A percentile compares a stretch with the other conserved stretches of the same genome.
phyloP scores from a whole-genome alignment of 225 moss, liverwort and hornwort genomes.

The Lunularia cruciata region DNA sequence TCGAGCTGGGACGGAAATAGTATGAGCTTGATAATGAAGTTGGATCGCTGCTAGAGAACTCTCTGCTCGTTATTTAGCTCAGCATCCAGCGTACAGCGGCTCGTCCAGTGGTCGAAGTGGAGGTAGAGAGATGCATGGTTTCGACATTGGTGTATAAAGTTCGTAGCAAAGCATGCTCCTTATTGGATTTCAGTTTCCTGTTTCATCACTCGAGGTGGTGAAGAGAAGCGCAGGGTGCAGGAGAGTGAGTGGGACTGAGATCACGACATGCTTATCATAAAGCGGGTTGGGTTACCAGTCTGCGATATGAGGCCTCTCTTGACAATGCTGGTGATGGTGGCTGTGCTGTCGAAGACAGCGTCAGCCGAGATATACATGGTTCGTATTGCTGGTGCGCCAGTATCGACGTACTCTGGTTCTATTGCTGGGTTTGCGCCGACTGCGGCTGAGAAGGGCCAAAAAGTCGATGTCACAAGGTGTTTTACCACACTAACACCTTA shows the following conservation, averaged over 20 bases:
- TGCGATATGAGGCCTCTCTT: constrained; percentile 5
- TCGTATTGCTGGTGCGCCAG: constrained; percentile 35
- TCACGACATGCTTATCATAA: constrained; percentile 2
- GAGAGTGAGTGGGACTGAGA: background rate
- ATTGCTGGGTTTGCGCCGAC: constrained; percentile 34
- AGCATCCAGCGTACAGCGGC: no score
- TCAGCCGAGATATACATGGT: constrained; percentile 45
- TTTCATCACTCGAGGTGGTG: constrained; percentile 9
- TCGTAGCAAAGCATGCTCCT: background rate
- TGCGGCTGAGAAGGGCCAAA: constrained; percentile 27
- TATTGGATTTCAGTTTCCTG: background rate
- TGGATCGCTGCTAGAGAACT: no score
- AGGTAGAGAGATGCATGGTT: no score
- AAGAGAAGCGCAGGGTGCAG: background rate
- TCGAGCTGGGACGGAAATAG: no score
- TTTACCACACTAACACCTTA: background rate
- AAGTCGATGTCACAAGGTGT: constrained; percentile 35
- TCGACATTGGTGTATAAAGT: no score
- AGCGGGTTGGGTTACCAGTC: background rate
- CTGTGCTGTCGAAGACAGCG: constrained; percentile 1
- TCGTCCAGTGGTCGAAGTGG: no score
- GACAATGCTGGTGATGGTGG: constrained; percentile 12
- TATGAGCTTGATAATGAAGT: no score
- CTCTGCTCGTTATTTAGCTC: no score
- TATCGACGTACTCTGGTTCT: constrained; percentile 33